A percentile compares a stretch with the other conserved stretches of the same genome.
Conservation (phyloP, 75 land plant genomes). For the Sequoiadendron giganteum region DNA sequence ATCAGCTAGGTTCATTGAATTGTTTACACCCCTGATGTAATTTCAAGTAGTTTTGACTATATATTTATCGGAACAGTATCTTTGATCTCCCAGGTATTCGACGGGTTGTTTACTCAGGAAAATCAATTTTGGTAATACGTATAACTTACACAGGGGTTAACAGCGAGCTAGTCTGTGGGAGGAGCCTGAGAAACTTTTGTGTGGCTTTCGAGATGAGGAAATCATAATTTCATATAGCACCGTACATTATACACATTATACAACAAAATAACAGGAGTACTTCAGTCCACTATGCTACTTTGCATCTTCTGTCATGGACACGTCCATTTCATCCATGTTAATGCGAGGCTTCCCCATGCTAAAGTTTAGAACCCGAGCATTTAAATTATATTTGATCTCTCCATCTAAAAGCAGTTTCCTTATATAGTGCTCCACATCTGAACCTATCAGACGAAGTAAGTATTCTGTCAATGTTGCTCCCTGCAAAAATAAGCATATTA, state of each 20-base stretch:
- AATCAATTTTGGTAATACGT: neutral
- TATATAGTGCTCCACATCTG: constrained; percentile 88
- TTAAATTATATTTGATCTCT: constrained; percentile 85
- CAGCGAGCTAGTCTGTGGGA: neutral
- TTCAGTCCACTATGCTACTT: neutral
- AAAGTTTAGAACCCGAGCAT: constrained; percentile 87
- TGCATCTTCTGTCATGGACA: neutral
- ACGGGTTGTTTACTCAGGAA: neutral
- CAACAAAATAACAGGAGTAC: neutral
- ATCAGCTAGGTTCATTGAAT: neutral
- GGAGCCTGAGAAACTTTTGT: neutral
- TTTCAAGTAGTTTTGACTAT: neutral
- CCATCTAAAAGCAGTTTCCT: constrained; percentile 82
- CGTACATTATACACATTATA: neutral
- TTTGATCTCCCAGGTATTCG: neutral
- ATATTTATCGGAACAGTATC: neutral
- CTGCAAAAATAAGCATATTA: constrained; percentile 26
- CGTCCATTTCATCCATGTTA: neutral
- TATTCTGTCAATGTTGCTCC: constrained; percentile 86
- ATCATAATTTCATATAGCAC: neutral
- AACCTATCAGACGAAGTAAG: constrained; percentile 86
- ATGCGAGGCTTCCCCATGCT: constrained; percentile 96
- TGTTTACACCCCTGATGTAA: neutral
- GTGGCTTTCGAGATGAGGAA: neutral
- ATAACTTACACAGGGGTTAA: neutral